Percentiles rank a stretch among this genome's conserved stretches.
Conservation (phyloP, 805 yeast genomes). For the Candida awuae region DNA sequence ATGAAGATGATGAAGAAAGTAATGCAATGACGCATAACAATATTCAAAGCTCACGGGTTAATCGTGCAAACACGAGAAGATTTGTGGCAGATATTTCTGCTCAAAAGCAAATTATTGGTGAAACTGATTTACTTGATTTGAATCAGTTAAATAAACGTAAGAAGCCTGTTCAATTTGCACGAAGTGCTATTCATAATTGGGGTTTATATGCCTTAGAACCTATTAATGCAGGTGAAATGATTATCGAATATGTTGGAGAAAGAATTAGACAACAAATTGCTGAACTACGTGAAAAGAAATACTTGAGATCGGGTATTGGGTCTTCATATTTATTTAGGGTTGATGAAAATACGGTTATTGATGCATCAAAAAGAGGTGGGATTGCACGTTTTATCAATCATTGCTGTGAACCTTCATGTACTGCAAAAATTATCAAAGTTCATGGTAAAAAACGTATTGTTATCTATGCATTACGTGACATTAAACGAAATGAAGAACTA, state of each 20-base stretch:
- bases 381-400: conserved; percentile 96
- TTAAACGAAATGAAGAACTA: conserved; percentile 81
- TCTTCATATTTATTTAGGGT: conserved; percentile 88
- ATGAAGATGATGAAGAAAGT: conserved; percentile 42
- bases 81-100: conserved; percentile 85
- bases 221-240: conserved; percentile 94
- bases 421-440: conserved; percentile 91
- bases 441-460: conserved; percentile 92
- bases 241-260: conserved; percentile 96
- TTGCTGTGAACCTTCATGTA: conserved; percentile 95
- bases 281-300: conserved; percentile 81
- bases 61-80: conserved; percentile 79
- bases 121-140: conserved; percentile 71
- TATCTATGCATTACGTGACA: conserved; percentile 84
- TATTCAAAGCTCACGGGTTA: conserved; percentile 69
- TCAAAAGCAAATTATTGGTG: conserved; percentile 70
- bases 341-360: conserved; percentile 91
- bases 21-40: conserved; percentile 24
- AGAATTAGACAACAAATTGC: conserved; percentile 89
- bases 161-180: conserved; percentile 92
- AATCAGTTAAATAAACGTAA: conserved; percentile 84
- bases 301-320: conserved; percentile 86
- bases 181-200: conserved; percentile 98
- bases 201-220: conserved; percentile 94
- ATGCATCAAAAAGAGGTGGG: conserved; percentile 96